Evolutionary conservation across 192 early-diverging fungal genomes (phyloP).

Genomic region (Diversispora eburnea): DNA sequence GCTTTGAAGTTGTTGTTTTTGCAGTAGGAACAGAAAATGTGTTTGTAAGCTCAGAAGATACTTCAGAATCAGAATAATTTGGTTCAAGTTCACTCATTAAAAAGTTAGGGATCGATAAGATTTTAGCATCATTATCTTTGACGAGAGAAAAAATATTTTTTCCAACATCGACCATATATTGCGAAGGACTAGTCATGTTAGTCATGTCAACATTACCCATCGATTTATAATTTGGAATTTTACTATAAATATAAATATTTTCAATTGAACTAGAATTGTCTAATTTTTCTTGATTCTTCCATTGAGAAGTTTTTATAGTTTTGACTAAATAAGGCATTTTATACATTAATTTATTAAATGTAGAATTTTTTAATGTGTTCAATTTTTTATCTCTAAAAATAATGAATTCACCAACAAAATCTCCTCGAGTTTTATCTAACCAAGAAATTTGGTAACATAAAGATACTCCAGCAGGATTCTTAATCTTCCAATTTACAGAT

Average conservation of each 20-base stretch:
- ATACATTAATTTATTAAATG: not conserved
- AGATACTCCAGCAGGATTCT: not conserved
- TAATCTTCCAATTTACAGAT: not conserved
- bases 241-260: not conserved
- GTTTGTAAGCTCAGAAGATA: not conserved
- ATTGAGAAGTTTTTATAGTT: not conserved
- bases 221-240: not conserved
- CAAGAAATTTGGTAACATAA: not conserved
- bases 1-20: not conserved
- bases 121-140: not conserved
- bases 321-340: not conserved
- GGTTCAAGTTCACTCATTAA: not conserved
- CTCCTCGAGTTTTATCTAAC: not conserved
- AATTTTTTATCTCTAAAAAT: not conserved
- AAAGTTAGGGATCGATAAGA: not conserved
- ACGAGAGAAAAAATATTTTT: not conserved
- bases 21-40: not conserved
- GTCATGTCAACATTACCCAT: not conserved
- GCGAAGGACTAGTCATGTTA: not conserved
- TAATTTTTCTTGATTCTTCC: not conserved
- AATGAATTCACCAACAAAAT: not conserved
- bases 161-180: not conserved
- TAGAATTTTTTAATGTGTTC: not conserved
- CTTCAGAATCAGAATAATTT: not conserved
- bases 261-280: not conserved